These are phyloP conservation scores for Stevia rebaudiana DNA, from an alignment of 140 eudicot genomes.

Conservation along the genomic window DNA sequence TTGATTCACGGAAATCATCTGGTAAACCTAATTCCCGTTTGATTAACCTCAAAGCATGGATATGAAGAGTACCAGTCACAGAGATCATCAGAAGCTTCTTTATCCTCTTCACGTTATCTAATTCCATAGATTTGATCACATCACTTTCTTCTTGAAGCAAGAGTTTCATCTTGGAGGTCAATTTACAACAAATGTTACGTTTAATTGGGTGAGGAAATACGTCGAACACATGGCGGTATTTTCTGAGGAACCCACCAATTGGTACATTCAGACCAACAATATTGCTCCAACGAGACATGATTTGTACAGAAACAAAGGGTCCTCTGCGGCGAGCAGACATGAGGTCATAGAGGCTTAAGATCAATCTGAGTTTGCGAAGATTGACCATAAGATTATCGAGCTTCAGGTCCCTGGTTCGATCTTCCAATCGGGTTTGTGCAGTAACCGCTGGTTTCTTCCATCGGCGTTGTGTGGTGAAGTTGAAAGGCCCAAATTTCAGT, in stretches of 20 bases:
- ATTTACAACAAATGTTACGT: conserved; percentile 55
- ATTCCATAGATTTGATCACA: conserved; percentile 31
- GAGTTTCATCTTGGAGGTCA: conserved; percentile 34
- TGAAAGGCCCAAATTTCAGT: conserved; percentile 52
- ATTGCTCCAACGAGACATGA: conserved; percentile 60
- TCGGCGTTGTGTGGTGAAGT: conserved; percentile 47
- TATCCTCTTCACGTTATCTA: conserved; percentile 40
- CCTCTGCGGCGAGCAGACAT: conserved; percentile 51
- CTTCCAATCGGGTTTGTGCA: conserved; percentile 78
- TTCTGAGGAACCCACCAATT: conserved; percentile 46
- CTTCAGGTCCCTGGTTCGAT: conserved; percentile 64
- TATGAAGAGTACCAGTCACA: conserved; percentile 52
- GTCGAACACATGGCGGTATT: conserved; percentile 77
- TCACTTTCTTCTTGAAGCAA: conserved; percentile 46
- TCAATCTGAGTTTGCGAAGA: conserved; percentile 42
- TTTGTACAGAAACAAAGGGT: conserved; percentile 61
- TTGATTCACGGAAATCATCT: conserved; percentile 63
- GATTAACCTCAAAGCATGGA: conserved; percentile 71
- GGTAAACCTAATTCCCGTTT: conserved; percentile 78
- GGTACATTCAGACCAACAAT: conserved; percentile 47
- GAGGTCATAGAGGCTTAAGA: conserved; percentile 48
- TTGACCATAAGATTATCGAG: conserved; percentile 49
- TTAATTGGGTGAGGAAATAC: conserved; percentile 69
- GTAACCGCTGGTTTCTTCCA: conserved; percentile 63
- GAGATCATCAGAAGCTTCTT: conserved; percentile 69